Evolutionary conservation across 2,329 filamentous ascomycete genomes (phyloP).

Genomic region (Aspergillus sp.): DNA sequence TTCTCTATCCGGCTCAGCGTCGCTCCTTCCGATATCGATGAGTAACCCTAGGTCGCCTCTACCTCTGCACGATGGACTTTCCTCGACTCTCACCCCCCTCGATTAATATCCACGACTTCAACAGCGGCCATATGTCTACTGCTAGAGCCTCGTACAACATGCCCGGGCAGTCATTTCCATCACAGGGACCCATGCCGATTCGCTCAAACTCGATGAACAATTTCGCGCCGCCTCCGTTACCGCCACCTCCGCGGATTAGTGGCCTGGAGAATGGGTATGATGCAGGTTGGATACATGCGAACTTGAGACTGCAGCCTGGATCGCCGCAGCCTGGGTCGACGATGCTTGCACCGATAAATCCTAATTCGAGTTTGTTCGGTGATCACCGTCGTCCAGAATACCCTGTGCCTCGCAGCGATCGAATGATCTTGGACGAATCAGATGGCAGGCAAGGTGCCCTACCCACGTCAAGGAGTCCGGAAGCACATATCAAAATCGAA

Average conservation of each 20-base stretch:
- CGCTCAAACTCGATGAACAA: constrained; percentile 56
- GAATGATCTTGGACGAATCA: constrained; percentile 43
- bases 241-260: constrained; percentile 66
- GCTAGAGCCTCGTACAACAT: constrained; percentile 45
- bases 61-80: constrained; percentile 49
- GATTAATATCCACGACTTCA: constrained; percentile 49
- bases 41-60: constrained; percentile 27
- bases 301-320: constrained; percentile 54
- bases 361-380: constrained; percentile 56
- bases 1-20: constrained; percentile 2
- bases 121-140: constrained; percentile 36
- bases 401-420: constrained; percentile 37
- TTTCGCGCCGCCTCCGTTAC: constrained; percentile 64
- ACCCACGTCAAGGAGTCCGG: constrained; percentile 36
- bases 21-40: constrained; percentile 19
- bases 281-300: constrained; percentile 66
- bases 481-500: constrained; percentile 42
- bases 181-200: constrained; percentile 65
- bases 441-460: constrained; percentile 37
- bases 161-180: constrained; percentile 46
- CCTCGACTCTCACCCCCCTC: constrained; percentile 47
- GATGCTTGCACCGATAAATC: constrained; percentile 51
- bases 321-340: constrained; percentile 55
- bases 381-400: constrained; percentile 46
- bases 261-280: constrained; percentile 63